Base-by-base conservation (phyloP, 768 basidiomycete genomes). In the Mycena capillaripes region DNA sequence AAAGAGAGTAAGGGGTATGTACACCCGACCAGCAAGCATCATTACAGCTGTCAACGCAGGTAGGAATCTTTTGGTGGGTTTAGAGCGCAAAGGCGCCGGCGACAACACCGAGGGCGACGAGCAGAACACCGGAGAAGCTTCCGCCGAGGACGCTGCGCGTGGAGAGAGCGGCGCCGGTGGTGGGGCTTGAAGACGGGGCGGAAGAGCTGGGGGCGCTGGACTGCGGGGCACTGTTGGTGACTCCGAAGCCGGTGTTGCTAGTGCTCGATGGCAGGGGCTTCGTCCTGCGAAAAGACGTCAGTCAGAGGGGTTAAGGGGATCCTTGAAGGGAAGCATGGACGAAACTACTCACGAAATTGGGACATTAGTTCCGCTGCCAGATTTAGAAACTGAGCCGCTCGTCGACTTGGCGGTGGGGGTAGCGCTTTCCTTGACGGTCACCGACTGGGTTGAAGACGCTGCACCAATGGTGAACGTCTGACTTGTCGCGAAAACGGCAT, bases 11-110 rank as follows among this genome's bases (percentile, higher is more conserved):
- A 34, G 46, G 53, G 42, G 30, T n/a, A 56, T 2, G 19, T 40
- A 19, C 38, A 25, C 17, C 23, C 14, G 10, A 1, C 23, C 38
- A n/a, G 14, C 9, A 11, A n/a, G 10, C 27, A 44, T 58, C 34
- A 32, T 42, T 30, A 29, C 40, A 32, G n/a, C 58, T 29, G 17
- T n/a, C 32, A 16, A 7, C 19, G 30, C 2, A 11, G n/a, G 14
- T 67, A 21, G 36, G 6, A 36, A 29, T 27, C 38, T 40, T 42
- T 32, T 32, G 44, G 21, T 36, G 21, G 11, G 5, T 32, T 69
- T 71, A 75, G 61, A 71, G 70, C 17, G 57, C 66, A 29, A 69
- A 48, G 21, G 64, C 74, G 19, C 63, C 62, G 38, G 67, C 70
- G 50, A 57, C 59, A 32, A 72, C 58, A 16, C 74, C 66, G 46